Evolutionary conservation across 2,329 filamentous ascomycete species (phyloP).

Genomic region (Cadophora gregata): DNA sequence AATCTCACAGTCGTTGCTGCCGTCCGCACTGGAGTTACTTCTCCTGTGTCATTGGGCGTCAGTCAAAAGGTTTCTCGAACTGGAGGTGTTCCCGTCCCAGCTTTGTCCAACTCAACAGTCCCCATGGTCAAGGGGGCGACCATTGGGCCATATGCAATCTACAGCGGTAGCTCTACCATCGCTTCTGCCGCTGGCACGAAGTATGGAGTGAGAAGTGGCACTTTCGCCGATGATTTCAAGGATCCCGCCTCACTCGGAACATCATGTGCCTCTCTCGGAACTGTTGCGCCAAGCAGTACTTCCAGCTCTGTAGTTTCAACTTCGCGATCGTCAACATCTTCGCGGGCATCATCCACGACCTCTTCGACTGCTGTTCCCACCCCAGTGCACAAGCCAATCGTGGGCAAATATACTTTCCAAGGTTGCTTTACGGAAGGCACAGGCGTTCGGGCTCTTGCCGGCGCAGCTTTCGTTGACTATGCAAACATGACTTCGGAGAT

Average conservation of each 20-base stretch:
- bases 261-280: conserved; percentile 46
- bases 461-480: conserved; percentile 33
- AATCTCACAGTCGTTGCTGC: conserved; percentile 40
- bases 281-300: conserved; percentile 41
- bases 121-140: conserved; percentile 36
- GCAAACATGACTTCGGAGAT: conserved; percentile 44
- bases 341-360: conserved; percentile 18
- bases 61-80: conserved; percentile 36
- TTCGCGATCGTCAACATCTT: conserved; percentile 20
- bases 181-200: conserved; percentile 32
- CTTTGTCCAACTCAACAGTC: conserved; percentile 28
- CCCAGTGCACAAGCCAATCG: conserved; percentile 30
- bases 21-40: conserved; percentile 34
- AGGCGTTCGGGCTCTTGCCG: conserved; percentile 31
- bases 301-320: conserved; percentile 27
- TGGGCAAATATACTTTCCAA: conserved; percentile 37
- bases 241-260: conserved; percentile 52
- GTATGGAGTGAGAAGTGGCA: conserved; percentile 37
- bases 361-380: conserved; percentile 34
- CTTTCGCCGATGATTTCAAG: conserved; percentile 55
- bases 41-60: conserved; percentile 30
- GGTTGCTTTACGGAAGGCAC: conserved; percentile 38
- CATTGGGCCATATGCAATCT: conserved; percentile 38
- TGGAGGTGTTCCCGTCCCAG: conserved; percentile 33
- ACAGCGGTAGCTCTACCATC: conserved; percentile 34